Conservation (phyloP, 2,329 filamentous ascomycete genomes). For the Fusarium foetens region DNA sequence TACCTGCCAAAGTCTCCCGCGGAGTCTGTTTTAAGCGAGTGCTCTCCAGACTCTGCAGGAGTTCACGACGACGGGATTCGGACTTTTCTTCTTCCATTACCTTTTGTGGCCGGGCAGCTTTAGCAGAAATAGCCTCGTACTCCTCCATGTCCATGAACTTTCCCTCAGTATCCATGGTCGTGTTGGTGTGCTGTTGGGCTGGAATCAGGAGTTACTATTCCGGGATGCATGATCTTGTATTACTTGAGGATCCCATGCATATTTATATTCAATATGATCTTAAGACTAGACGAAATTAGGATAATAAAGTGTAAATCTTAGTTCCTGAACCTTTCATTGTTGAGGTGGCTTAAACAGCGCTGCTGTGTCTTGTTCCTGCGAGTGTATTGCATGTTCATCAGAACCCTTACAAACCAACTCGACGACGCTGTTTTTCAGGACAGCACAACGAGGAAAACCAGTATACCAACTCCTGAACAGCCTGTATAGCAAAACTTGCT, state of each 20-base stretch:
- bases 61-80: neutral
- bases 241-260: neutral
- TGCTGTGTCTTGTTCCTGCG: neutral
- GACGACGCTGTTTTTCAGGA: rapidly evolving
- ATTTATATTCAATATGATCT: rapidly evolving
- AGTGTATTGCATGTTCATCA: neutral
- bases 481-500: neutral
- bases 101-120: rapidly evolving
- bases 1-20: too few relatives aligned
- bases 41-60: too few relatives aligned
- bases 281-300: rapidly evolving
- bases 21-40: too few relatives aligned
- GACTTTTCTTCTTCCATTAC: neutral
- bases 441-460: rapidly evolving
- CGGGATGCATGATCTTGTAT: too few relatives aligned
- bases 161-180: rapidly evolving
- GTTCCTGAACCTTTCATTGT: too few relatives aligned
- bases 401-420: neutral
- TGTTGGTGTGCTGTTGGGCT: too few relatives aligned
- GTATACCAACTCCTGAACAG: neutral
- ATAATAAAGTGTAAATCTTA: rapidly evolving
- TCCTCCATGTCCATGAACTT: rapidly evolving
- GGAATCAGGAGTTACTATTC: too few relatives aligned
- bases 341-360: neutral
- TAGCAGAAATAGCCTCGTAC: neutral